Conservation (phyloP, 495 filamentous ascomycete species). For the Bacidia rubella region DNA sequence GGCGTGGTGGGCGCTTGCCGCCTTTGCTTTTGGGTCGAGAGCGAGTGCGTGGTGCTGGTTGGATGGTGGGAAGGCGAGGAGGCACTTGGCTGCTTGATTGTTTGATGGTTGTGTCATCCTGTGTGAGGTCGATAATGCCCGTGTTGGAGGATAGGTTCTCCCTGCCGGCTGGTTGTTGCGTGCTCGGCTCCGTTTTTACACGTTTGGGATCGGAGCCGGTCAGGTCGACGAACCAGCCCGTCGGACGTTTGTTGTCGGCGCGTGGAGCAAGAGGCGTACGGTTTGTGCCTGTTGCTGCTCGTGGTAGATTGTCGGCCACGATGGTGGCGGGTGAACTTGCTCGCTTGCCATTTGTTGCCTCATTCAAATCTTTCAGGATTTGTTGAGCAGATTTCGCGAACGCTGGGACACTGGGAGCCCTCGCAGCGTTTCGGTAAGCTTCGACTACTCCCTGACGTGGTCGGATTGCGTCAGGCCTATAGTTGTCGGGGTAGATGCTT, state of each 20-base stretch:
- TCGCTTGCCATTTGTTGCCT: background rate
- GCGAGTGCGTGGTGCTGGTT: background rate
- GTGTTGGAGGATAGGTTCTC: background rate
- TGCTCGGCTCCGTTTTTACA: background rate
- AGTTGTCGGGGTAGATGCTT: slow-evolving; percentile 8
- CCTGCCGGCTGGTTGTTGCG: background rate
- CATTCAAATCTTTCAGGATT: background rate
- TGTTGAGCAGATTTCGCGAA: slow-evolving; percentile 1
- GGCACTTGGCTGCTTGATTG: background rate
- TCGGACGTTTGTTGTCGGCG: background rate
- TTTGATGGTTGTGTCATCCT: background rate
- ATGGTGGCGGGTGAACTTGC: background rate
- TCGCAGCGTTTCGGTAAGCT: background rate
- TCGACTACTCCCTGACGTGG: background rate
- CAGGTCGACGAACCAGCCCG: background rate
- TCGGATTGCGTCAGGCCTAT: background rate
- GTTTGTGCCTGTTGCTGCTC: background rate
- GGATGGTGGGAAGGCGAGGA: background rate
- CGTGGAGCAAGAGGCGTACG: background rate
- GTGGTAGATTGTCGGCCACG: background rate
- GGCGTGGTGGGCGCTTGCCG: background rate
- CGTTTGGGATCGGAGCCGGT: slow-evolving; percentile 1
- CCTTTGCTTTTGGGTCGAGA: background rate
- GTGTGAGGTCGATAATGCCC: slow-evolving; percentile 9
- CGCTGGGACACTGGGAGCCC: slow-evolving; percentile 1